phyloP scores from a whole-genome alignment of 2,329 filamentous ascomycete species.

The Stemphylium beticola region DNA sequence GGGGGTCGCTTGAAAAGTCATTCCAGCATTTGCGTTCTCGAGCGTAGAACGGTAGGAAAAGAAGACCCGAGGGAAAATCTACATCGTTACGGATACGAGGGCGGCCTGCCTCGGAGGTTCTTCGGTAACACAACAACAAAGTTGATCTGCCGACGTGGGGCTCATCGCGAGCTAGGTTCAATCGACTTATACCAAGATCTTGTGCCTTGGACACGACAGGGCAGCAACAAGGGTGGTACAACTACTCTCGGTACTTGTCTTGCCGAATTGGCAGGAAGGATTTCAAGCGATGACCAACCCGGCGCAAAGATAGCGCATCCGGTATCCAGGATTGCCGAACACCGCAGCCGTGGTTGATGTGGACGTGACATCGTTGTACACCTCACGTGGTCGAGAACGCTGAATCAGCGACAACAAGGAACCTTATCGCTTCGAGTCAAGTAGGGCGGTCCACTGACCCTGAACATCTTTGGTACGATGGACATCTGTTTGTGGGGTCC shows the following conservation, averaged over 20 bases:
- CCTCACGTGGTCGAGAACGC: background rate
- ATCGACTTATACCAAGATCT: background rate
- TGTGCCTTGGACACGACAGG: background rate
- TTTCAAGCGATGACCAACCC: background rate
- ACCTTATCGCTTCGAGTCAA: background rate
- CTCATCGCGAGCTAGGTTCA: background rate
- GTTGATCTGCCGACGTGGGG: background rate
- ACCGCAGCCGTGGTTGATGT: slow-evolving; percentile 3
- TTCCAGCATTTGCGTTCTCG: too few relatives aligned
- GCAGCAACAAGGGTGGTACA: background rate
- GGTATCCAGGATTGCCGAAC: slow-evolving; percentile 1
- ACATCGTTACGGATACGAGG: background rate
- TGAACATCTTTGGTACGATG: background rate
- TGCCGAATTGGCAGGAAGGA: background rate
- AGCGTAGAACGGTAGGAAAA: background rate
- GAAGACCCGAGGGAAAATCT: background rate
- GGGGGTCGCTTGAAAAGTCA: too few relatives aligned
- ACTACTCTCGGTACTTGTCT: background rate
- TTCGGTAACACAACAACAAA: background rate
- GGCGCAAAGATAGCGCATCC: slow-evolving; percentile 1
- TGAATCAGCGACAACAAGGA: slow-evolving; percentile 4
- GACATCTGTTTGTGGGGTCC: slow-evolving; percentile 2
- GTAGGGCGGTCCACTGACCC: background rate
- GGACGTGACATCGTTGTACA: background rate
- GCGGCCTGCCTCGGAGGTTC: background rate